phyloP scores from a whole-genome alignment of 176 grass and related monocot species.

The Tuctoria greenei region DNA sequence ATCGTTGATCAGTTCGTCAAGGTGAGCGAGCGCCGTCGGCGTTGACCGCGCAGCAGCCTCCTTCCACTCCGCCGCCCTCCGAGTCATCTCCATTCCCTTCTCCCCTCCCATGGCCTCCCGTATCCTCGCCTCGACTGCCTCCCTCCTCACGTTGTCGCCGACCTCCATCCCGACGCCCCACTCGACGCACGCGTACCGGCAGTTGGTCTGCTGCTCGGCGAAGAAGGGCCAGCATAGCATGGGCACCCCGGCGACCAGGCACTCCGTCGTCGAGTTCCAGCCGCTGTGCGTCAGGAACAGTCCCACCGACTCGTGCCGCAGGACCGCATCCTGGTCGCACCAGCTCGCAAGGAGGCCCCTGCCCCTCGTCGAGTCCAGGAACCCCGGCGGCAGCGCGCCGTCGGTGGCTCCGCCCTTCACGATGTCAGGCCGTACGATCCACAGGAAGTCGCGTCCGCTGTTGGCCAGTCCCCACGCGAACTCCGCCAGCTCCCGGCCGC shows the following conservation, averaged over 20 bases:
- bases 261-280: conserved; percentile 83
- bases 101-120: conserved; percentile 39
- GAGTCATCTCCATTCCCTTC: conserved; percentile 43
- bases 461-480: conserved; percentile 81
- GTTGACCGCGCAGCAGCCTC: background rate
- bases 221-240: conserved; percentile 56
- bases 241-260: conserved; percentile 31
- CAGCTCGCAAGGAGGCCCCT: conserved; percentile 35
- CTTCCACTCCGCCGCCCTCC: conserved; percentile 41
- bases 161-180: conserved; percentile 55
- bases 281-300: conserved; percentile 76
- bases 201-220: conserved; percentile 52
- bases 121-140: conserved; percentile 35
- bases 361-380: conserved; percentile 30
- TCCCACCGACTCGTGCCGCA: conserved; percentile 41
- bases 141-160: conserved; percentile 29
- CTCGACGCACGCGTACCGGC: conserved; percentile 37
- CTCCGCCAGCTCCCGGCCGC: conserved; percentile 35
- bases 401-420: conserved; percentile 29
- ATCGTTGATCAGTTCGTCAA: conserved; percentile 9
- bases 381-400: conserved; percentile 34
- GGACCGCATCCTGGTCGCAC: conserved; percentile 47
- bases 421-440: conserved; percentile 58
- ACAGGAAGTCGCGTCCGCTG: conserved; percentile 59
- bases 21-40: background rate